Evolutionary conservation across 2,329 filamentous ascomycete genomes (phyloP), one percentile per base, ranked within the genome.

Genomic region (Microdochium bolleyi): DNA sequence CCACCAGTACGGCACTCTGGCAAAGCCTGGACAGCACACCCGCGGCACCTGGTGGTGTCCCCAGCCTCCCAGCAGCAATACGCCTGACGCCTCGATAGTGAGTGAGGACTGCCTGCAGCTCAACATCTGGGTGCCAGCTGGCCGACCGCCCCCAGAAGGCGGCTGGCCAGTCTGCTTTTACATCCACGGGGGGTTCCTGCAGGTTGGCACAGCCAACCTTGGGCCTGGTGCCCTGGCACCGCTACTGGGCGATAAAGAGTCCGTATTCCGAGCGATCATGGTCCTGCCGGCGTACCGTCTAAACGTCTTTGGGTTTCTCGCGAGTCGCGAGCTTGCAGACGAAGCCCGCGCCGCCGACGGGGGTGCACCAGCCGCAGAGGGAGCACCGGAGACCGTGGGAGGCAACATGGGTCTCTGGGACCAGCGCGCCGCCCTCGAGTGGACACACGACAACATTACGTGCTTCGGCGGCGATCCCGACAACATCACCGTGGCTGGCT

Each of bases 101-200:
- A 56, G 72, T 49, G 79, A 83, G 58, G 77, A 83, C 61, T 82
- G 79, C 55, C 69, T 82, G 55, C 76, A 81, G 56, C 65, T 70
- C 50, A 82, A 82, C 60, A 67, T 83, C 4, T 82, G 77, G 71
- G 68, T 80, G 38, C 79, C 80, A 2, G 58, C 63, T 21, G 77
- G 73, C 4, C 27, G 11, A 19, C 61, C 70, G n/a, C 57, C 66
- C 19, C 75, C 74, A 5, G 61, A 63, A 32, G 66, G 59, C 56
- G 76, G 79, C 16, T 83, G 79, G 78, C 80, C 80, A 3, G 78
- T 83, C 0, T 70, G 79, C 50, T 75, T 83, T 58, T 82, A 73
- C 62, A 78, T 82, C 49, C 79, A 79, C 57, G 76, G 76, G 30
- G 79, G 80, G 2, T 83, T 80, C 60, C 67, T 83, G 22, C 80